Evolutionary conservation across 306 rosid genomes (phyloP), one percentile per base, ranked within the genome.

Genomic region (Sicyos baderoa): DNA sequence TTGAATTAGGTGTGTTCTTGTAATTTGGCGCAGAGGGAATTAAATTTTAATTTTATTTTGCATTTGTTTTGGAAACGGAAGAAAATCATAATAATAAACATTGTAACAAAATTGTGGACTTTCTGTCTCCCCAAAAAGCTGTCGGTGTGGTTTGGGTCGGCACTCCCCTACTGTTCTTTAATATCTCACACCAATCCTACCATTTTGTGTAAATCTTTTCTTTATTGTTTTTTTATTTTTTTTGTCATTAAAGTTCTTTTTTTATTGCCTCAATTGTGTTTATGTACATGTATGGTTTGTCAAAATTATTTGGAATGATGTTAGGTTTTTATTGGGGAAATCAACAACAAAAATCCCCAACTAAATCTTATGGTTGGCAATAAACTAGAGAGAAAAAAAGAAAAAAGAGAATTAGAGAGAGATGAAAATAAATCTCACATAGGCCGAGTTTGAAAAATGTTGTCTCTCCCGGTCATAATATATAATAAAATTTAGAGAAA

Each of bases 141-240:
- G 70, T 65, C 70, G 70, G 70, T 65, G 70, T 17, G 10, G 27
- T 35, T 5, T 44, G 37, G 54, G 70, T 65, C 54, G 70, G 70
- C 70, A 65, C 2, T 44, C 19, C 13, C 54, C 21, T 0, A 45
- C 52, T 19, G 7, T 63, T 63, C 69, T 60, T 15, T 18, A 58
- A 27, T 56, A 59, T 29, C 42, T 5, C 42, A 5, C 6, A 29
- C 15, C 8, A 15, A 58, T 59, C 22, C 19, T 29, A 25, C 12
- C 0, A 2, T 13, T 58, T 29, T 7, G 0, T 58, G 0, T 27
- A 6, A 27, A 59, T 0, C 12, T 2, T 1, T 6, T 59, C 8
- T 6, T 35, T 6, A 35, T 59, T 59, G n/a, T 44, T 29, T 10
- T 19, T 16, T 1, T 32, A 27, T 59, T 29, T 29, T 29, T 29